Evolutionary conservation across 2,329 filamentous ascomycete species (phyloP).

Genomic region (Thelonectria discophora): DNA sequence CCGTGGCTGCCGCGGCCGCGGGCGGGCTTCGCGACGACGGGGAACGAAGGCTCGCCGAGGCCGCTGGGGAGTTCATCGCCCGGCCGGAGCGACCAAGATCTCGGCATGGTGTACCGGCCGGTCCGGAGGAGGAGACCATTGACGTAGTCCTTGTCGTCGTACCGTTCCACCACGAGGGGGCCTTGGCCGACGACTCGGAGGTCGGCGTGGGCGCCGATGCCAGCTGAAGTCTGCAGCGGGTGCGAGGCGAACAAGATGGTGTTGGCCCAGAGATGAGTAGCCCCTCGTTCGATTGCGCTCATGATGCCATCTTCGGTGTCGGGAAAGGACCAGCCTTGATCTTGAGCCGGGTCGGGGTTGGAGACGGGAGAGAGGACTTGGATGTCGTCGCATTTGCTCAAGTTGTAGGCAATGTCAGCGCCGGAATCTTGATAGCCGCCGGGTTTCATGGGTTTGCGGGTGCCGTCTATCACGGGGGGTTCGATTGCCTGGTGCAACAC

Average conservation of each 20-base stretch:
- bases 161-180: slow-evolving; percentile 56
- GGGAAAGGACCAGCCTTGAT: slow-evolving; percentile 32
- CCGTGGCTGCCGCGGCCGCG: slow-evolving; percentile 35
- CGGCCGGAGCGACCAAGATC: slow-evolving; percentile 45
- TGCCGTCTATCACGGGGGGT: slow-evolving; percentile 56
- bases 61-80: background rate
- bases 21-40: slow-evolving; percentile 32
- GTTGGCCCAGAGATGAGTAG: slow-evolving; percentile 60
- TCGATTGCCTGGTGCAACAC: slow-evolving; percentile 58
- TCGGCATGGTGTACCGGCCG: slow-evolving; percentile 52
- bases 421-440: slow-evolving; percentile 43
- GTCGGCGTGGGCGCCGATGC: slow-evolving; percentile 43
- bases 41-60: slow-evolving; percentile 20
- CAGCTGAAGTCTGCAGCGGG: slow-evolving; percentile 54
- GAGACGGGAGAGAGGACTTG: slow-evolving; percentile 23
- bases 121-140: slow-evolving; percentile 52
- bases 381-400: slow-evolving; percentile 26
- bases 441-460: slow-evolving; percentile 59
- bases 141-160: slow-evolving; percentile 60
- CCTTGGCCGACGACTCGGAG: slow-evolving; percentile 57
- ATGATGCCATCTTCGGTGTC: slow-evolving; percentile 32
- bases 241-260: slow-evolving; percentile 59
- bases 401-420: slow-evolving; percentile 33
- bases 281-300: slow-evolving; percentile 49
- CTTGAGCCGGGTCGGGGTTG: slow-evolving; percentile 17